Evolutionary conservation across 768 basidiomycete species (phyloP).

Genomic region (Naematelia encephala): DNA sequence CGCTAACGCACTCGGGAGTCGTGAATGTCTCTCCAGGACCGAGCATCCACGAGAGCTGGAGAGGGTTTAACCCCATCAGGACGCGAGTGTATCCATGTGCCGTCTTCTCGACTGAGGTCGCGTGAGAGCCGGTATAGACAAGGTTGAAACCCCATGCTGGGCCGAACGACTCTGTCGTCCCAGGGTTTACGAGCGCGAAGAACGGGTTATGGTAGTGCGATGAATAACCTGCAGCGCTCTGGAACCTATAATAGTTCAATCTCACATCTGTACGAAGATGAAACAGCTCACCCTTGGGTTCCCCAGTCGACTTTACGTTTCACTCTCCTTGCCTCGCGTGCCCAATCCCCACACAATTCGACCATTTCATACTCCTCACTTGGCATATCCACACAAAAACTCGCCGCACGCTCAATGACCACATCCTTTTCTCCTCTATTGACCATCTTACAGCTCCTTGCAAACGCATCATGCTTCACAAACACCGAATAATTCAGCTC

Average conservation of each 20-base stretch:
- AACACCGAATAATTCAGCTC: conserved; percentile 29
- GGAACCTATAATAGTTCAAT: conserved; percentile 16
- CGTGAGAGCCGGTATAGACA: conserved; percentile 27
- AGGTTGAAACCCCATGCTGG: conserved; percentile 32
- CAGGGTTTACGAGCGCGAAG: conserved; percentile 17
- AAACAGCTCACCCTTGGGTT: conserved; percentile 23
- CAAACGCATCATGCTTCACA: conserved; percentile 15
- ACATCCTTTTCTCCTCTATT: conserved; percentile 20
- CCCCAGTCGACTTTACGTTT: conserved; percentile 21
- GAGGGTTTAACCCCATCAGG: conserved; percentile 27
- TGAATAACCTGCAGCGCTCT: conserved; percentile 23
- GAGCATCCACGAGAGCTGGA: conserved; percentile 26
- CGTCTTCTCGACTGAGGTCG: conserved; percentile 19
- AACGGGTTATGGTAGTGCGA: conserved; percentile 35
- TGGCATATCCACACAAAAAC: conserved; percentile 22
- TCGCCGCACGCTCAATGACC: conserved; percentile 17
- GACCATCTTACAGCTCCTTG: conserved; percentile 7
- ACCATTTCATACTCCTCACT: conserved; percentile 29
- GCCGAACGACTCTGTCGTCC: conserved; percentile 23
- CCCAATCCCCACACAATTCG: conserved; percentile 31
- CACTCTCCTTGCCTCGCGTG: conserved; percentile 16
- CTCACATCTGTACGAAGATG: not conserved
- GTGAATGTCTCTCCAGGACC: conserved; percentile 21
- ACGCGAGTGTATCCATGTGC: conserved; percentile 16
- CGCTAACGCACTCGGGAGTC: conserved; percentile 31